phyloP scores from a whole-genome alignment of 2,329 filamentous ascomycete genomes.

The Sporothrix brunneoviolacea region DNA sequence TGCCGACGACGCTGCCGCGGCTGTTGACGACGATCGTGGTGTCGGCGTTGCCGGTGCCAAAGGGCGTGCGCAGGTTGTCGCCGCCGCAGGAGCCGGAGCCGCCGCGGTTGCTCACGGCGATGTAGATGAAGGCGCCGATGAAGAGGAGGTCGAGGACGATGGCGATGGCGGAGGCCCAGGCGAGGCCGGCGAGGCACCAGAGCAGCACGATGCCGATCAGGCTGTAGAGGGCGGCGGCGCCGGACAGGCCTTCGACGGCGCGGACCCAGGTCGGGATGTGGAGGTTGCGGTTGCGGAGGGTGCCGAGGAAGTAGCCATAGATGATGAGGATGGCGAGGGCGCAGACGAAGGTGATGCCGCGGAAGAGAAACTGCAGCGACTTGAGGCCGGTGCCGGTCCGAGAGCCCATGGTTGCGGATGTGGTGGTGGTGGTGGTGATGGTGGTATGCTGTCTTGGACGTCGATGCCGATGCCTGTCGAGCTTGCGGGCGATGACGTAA shows the following conservation, averaged over 20 bases:
- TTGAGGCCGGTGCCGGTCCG: slow-evolving; percentile 59
- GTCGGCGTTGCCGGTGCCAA: slow-evolving; percentile 56
- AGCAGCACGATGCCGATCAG: slow-evolving; percentile 66
- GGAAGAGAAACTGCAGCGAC: slow-evolving; percentile 61
- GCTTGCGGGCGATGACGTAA: slow-evolving; percentile 6
- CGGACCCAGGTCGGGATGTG: slow-evolving; percentile 58
- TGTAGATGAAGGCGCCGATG: slow-evolving; percentile 69
- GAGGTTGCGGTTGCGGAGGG: slow-evolving; percentile 58
- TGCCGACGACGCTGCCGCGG: slow-evolving; percentile 40
- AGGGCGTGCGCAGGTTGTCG: slow-evolving; percentile 54
- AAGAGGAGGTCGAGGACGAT: slow-evolving; percentile 74
- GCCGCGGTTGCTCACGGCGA: slow-evolving; percentile 66
- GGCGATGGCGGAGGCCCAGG: slow-evolving; percentile 64
- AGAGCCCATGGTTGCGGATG: slow-evolving; percentile 43
- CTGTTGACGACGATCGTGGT: slow-evolving; percentile 41
- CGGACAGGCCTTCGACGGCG: slow-evolving; percentile 73
- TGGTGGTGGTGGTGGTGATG: background rate
- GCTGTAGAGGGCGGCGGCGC: slow-evolving; percentile 67
- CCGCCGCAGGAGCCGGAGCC: slow-evolving; percentile 59
- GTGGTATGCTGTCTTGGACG: background rate
- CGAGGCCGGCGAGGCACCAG: slow-evolving; percentile 70
- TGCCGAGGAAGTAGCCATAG: slow-evolving; percentile 78
- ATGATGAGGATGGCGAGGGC: slow-evolving; percentile 68
- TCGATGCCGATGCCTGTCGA: too few species aligned
- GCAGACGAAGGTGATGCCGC: slow-evolving; percentile 66